phyloP scores from a whole-genome alignment of 805 yeast genomes.

The Sporopachydermia quercuum region DNA sequence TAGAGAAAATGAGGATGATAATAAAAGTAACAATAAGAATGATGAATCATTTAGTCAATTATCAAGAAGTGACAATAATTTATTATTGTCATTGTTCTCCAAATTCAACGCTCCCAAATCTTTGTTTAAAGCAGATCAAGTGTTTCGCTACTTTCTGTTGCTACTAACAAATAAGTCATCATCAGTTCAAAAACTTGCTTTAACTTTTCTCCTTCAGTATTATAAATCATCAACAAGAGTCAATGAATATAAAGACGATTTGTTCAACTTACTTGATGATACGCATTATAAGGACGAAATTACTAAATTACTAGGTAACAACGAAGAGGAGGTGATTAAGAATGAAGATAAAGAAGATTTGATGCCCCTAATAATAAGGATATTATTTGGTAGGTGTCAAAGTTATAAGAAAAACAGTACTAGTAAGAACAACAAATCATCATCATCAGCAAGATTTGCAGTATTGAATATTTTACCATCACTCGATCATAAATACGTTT shows the following conservation, averaged over 20 bases:
- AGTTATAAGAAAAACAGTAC: conserved; percentile 44
- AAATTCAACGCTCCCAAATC: conserved; percentile 48
- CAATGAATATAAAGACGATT: conserved; percentile 55
- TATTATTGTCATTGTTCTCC: conserved; percentile 45
- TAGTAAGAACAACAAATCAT: conserved; percentile 55
- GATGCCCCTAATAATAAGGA: conserved; percentile 61
- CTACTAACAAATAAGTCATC: conserved; percentile 46
- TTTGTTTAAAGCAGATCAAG: conserved; percentile 34
- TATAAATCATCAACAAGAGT: conserved; percentile 20
- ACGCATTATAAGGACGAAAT: conserved; percentile 77
- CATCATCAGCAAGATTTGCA: conserved; percentile 28
- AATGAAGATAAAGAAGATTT: conserved; percentile 41
- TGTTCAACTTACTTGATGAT: conserved; percentile 67
- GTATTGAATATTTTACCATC: conserved; percentile 20
- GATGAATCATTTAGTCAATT: conserved; percentile 2
- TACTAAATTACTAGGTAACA: conserved; percentile 41
- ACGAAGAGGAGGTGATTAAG: conserved; percentile 34
- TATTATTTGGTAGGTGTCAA: conserved; percentile 79
- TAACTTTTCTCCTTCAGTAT: conserved; percentile 38
- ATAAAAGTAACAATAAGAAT: conserved; percentile 7
- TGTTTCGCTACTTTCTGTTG: conserved; percentile 36
- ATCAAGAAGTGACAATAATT: conserved; percentile 33
- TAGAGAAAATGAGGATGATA: conserved; percentile 14
- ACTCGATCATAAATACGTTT: conserved; percentile 27
- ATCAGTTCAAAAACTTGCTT: conserved; percentile 56